Evolutionary conservation across 2,329 filamentous ascomycete species (phyloP).

Genomic region (Chalara sp.): DNA sequence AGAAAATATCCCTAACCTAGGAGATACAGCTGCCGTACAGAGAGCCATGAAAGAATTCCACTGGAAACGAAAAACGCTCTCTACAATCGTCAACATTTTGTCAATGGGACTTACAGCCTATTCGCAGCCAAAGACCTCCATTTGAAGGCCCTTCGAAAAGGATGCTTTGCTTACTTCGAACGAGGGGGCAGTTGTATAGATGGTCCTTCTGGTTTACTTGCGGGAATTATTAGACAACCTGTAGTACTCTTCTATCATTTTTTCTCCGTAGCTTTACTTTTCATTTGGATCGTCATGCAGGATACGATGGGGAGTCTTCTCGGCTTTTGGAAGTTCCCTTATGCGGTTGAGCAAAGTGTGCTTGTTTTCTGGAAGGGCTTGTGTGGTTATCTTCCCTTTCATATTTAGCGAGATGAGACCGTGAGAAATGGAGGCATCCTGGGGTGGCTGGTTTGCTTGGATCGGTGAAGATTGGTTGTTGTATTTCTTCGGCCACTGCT

Average conservation of each 20-base stretch:
- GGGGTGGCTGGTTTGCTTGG: no score
- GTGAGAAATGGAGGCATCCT: no score
- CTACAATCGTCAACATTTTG: conserved; percentile 93
- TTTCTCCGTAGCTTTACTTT: conserved; percentile 84
- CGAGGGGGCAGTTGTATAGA: conserved; percentile 63
- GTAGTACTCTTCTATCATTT: conserved; percentile 83
- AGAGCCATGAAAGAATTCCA: conserved; percentile 66
- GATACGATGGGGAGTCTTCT: conserved; percentile 43
- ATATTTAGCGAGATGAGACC: conserved; percentile 65
- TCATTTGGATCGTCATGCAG: conserved; percentile 57
- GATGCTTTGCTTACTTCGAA: conserved; percentile 92
- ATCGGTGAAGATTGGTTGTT: no score
- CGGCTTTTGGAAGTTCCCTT: conserved; percentile 49
- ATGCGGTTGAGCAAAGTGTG: conserved; percentile 58
- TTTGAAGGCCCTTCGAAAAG: conserved; percentile 73
- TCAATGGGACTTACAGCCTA: conserved; percentile 87
- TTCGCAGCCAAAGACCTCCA: conserved; percentile 80
- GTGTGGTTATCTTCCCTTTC: conserved; percentile 75
- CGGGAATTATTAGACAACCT: conserved; percentile 72
- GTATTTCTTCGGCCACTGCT: no score
- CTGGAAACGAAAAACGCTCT: conserved; percentile 77
- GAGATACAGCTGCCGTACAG: conserved; percentile 58
- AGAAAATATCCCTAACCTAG: conserved; percentile 58
- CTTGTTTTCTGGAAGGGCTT: conserved; percentile 75
- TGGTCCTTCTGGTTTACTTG: conserved; percentile 75